These are phyloP conservation scores for Malassezia pachydermatis DNA, from an alignment of 1,284 basidiomycete species.

Conservation along the genomic window DNA sequence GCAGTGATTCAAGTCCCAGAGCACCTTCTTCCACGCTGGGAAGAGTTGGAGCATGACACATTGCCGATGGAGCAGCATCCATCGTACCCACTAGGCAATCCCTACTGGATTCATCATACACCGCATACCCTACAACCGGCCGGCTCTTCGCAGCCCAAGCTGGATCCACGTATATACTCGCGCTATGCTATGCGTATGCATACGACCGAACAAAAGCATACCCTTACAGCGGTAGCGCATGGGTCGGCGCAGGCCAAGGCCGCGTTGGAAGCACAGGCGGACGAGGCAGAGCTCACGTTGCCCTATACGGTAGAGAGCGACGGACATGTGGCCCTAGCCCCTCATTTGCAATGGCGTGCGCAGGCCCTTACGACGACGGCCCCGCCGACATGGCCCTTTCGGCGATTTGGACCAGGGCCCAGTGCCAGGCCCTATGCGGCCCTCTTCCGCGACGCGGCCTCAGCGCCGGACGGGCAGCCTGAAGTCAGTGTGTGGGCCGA, in stretches of 20 bases:
- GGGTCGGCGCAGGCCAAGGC: constrained; percentile 9
- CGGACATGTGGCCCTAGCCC: constrained; percentile 14
- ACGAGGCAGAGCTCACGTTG: neutral
- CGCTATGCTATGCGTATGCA: constrained; percentile 7
- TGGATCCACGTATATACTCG: constrained; percentile 13
- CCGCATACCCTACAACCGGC: constrained; percentile 17
- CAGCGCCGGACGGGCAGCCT: constrained; percentile 15
- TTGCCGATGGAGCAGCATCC: constrained; percentile 37
- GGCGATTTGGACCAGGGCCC: constrained; percentile 25
- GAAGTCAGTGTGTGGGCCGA: constrained; percentile 32
- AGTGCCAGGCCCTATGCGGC: constrained; percentile 24
- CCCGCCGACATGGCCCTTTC: constrained; percentile 28
- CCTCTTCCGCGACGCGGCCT: constrained; percentile 20
- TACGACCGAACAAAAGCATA: constrained; percentile 3
- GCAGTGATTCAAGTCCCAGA: constrained; percentile 19
- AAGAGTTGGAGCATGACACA: constrained; percentile 35
- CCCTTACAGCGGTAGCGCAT: constrained; percentile 7
- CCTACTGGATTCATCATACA: constrained; percentile 15
- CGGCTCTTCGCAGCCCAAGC: constrained; percentile 17
- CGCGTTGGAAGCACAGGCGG: constrained; percentile 8
- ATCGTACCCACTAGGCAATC: constrained; percentile 35
- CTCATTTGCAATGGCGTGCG: constrained; percentile 17
- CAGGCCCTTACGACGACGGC: constrained; percentile 3
- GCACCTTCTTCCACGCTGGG: constrained; percentile 27
- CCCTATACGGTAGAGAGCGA: constrained; percentile 5